Conservation (phyloP, 2,329 filamentous ascomycete species). For the Trichophyton benhamiae region DNA sequence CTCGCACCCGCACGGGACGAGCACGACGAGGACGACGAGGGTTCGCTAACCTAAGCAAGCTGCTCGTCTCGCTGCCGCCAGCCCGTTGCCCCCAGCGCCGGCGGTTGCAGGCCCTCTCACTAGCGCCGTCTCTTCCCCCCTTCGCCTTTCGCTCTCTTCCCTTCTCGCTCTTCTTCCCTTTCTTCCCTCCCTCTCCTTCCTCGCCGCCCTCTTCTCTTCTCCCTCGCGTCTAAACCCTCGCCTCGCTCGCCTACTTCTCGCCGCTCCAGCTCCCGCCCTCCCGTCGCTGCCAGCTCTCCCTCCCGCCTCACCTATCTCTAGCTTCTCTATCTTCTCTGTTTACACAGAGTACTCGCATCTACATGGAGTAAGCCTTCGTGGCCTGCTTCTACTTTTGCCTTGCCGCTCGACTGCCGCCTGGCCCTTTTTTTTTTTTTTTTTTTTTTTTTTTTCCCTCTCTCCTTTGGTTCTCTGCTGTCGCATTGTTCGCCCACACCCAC, state of each 20-base stretch:
- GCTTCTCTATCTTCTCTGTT: too few species aligned
- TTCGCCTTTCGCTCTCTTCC: not conserved
- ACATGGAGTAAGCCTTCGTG: not conserved
- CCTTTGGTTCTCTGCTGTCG: not conserved
- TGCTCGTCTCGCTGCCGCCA: not conserved
- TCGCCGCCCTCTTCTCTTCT: not conserved
- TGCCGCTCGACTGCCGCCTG: not conserved
- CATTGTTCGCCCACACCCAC: not conserved
- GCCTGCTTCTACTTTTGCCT: not conserved
- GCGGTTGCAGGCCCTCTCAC: not conserved
- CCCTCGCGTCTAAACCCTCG: not conserved
- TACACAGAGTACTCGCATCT: too few species aligned
- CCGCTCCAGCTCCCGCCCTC: not conserved
- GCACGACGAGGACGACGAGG: too few species aligned
- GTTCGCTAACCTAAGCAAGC: too few species aligned
- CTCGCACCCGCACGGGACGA: too few species aligned
- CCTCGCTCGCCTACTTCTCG: slow-evolving; percentile 6
- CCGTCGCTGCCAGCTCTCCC: not conserved
- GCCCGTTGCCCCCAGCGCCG: not conserved
- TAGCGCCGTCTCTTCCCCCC: not conserved
- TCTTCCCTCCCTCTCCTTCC: not conserved
- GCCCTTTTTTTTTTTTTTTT: slow-evolving; percentile 11
- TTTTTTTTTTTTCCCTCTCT: slow-evolving; percentile 1
- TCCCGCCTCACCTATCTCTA: not conserved
- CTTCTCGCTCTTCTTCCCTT: not conserved